Conservation (phyloP, 1,139 yeast species). For the Kurtzmaniella natalensis region DNA sequence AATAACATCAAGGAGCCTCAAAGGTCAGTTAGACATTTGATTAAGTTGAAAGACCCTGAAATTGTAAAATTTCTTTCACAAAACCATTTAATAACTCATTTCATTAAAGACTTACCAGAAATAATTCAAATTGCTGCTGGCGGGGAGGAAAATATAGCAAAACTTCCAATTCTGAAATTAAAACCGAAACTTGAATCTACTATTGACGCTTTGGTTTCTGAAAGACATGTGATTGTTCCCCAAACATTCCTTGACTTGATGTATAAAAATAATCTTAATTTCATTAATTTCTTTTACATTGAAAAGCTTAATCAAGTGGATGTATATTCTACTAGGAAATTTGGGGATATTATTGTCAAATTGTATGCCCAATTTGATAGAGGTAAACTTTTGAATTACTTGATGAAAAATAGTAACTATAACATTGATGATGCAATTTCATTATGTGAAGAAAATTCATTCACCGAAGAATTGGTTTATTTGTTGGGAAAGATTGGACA, state of each 20-base stretch:
- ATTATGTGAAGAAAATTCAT: slow-evolving; percentile 51
- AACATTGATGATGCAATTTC: slow-evolving; percentile 65
- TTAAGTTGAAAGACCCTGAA: slow-evolving; percentile 49
- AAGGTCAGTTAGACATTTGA: slow-evolving; percentile 61
- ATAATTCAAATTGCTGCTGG: slow-evolving; percentile 38
- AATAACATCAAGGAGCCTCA: slow-evolving; percentile 54
- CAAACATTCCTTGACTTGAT: slow-evolving; percentile 45
- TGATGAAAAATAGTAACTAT: slow-evolving; percentile 46
- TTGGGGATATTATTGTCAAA: slow-evolving; percentile 63
- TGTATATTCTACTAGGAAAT: slow-evolving; percentile 46
- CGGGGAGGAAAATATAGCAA: slow-evolving; percentile 17
- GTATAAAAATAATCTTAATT: slow-evolving; percentile 37
- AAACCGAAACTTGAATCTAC: slow-evolving; percentile 38
- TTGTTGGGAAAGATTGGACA: slow-evolving; percentile 83
- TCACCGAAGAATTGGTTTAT: slow-evolving; percentile 70
- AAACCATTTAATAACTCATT: slow-evolving; percentile 56
- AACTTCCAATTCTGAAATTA: slow-evolving; percentile 41
- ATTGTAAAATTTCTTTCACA: slow-evolving; percentile 54
- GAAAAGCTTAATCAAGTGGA: slow-evolving; percentile 54
- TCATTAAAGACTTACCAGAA: slow-evolving; percentile 46
- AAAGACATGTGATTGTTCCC: slow-evolving; percentile 63
- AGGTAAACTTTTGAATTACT: slow-evolving; percentile 48
- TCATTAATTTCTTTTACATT: slow-evolving; percentile 57
- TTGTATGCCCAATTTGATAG: slow-evolving; percentile 63
- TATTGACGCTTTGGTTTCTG: slow-evolving; percentile 55